These are phyloP conservation scores for Hyaloscypha bicolor DNA, from an alignment of 495 filamentous ascomycete genomes.

Conservation along the genomic window DNA sequence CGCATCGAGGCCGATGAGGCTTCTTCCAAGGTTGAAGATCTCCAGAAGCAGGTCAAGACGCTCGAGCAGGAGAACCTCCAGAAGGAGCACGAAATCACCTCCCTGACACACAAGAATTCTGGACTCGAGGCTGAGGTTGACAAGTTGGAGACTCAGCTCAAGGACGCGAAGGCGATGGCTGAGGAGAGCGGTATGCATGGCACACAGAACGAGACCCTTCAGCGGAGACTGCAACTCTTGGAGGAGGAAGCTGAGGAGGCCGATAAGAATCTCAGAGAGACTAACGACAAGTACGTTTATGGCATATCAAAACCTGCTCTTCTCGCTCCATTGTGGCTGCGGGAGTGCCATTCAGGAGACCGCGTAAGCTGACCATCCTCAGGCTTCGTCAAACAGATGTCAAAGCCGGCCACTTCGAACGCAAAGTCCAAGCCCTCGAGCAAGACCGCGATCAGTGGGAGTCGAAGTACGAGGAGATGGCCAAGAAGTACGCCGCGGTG, in stretches of 20 bases:
- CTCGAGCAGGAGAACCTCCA: constrained; percentile 93
- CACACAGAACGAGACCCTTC: constrained; percentile 84
- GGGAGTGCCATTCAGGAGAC: constrained; percentile 3
- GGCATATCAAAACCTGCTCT: background rate
- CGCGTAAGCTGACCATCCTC: constrained; percentile 24
- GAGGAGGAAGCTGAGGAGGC: constrained; percentile 97
- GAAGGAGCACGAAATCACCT: constrained; percentile 98
- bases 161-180: constrained; percentile 77
- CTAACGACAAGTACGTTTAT: constrained; percentile 89
- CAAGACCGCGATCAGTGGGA: constrained; percentile 88
- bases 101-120: constrained; percentile 86
- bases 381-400: constrained; percentile 98
- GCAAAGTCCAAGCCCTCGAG: constrained; percentile 97
- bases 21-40: constrained; percentile 77
- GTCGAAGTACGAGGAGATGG: constrained; percentile 93
- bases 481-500: constrained; percentile 78
- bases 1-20: constrained; percentile 89
- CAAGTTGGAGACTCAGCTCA: constrained; percentile 76
- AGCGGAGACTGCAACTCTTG: constrained; percentile 88
- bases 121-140: constrained; percentile 89
- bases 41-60: constrained; percentile 79
- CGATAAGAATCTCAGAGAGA: constrained; percentile 91
- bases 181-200: constrained; percentile 73
- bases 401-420: constrained; percentile 98
- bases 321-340: constrained; percentile 12